Conservation (phyloP, 2,329 filamentous ascomycete species). For the Scorias spongiosa region DNA sequence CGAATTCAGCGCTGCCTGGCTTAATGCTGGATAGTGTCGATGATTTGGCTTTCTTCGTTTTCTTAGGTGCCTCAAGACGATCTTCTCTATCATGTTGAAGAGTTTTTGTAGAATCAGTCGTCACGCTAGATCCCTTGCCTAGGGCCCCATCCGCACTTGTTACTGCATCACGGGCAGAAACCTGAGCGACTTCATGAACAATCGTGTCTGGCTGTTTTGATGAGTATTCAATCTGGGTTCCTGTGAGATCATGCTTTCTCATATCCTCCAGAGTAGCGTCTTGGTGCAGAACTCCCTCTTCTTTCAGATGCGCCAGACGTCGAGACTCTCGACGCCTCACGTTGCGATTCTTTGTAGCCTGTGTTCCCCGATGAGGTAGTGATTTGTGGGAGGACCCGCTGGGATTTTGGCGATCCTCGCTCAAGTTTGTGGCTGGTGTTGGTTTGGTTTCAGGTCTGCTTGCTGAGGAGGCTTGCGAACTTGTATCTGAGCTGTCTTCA, state of each 20-base stretch:
- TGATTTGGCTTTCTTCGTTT: conserved; percentile 1
- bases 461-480: not conserved
- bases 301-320: conserved; percentile 37
- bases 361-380: conserved; percentile 31
- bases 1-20: not conserved
- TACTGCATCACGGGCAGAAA: too few species aligned
- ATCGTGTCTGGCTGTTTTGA: too few species aligned
- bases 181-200: too few species aligned
- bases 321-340: conserved; percentile 35
- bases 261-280: conserved; percentile 29
- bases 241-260: not conserved
- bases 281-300: conserved; percentile 34
- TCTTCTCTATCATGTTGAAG: not conserved
- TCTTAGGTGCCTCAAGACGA: not conserved
- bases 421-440: not conserved
- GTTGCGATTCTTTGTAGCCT: conserved; percentile 41
- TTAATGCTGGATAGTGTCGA: not conserved
- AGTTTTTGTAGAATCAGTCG: not conserved
- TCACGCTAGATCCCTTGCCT: not conserved
- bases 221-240: too few species aligned
- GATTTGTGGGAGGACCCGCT: conserved; percentile 1
- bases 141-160: not conserved
- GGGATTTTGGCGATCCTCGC: conserved; percentile 1
- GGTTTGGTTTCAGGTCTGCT: not conserved
- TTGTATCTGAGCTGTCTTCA: not conserved